These are phyloP conservation scores for Metrosideros polymorpha DNA, from an alignment of 441 rosid genomes.

Conservation along the genomic window DNA sequence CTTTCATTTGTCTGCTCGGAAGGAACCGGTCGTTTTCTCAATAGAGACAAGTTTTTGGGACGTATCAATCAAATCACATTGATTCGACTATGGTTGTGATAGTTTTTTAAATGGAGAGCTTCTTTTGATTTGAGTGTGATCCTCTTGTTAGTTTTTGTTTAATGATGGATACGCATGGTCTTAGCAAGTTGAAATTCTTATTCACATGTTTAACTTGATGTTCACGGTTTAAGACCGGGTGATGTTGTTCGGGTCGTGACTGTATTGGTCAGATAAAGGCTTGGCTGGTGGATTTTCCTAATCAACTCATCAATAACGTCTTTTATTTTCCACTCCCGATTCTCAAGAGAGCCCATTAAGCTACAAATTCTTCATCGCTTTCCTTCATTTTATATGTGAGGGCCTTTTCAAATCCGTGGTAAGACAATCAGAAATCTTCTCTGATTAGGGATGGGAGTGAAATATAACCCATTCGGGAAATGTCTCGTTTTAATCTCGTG, in stretches of 20 bases:
- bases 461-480: not conserved
- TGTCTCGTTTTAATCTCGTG: not conserved
- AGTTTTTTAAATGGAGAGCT: too few relatives aligned
- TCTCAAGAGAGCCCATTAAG: not conserved
- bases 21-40: not conserved
- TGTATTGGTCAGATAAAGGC: not conserved
- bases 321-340: not conserved
- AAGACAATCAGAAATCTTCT: not conserved
- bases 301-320: not conserved
- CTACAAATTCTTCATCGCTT: not conserved
- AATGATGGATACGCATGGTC: not conserved
- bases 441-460: accelerated
- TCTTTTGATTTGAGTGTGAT: not conserved
- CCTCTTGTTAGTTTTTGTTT: not conserved
- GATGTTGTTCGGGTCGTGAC: not conserved
- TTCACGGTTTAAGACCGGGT: not conserved
- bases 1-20: not conserved
- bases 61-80: not conserved
- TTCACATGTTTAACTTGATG: not conserved
- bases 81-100: not conserved
- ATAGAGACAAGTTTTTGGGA: not conserved
- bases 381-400: not conserved
- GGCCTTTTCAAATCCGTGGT: not conserved
- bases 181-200: not conserved
- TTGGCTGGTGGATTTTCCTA: not conserved